These are phyloP conservation scores for Scheffersomyces parashehatae DNA, from an alignment of 1,139 yeast species.

Conservation along the genomic window DNA sequence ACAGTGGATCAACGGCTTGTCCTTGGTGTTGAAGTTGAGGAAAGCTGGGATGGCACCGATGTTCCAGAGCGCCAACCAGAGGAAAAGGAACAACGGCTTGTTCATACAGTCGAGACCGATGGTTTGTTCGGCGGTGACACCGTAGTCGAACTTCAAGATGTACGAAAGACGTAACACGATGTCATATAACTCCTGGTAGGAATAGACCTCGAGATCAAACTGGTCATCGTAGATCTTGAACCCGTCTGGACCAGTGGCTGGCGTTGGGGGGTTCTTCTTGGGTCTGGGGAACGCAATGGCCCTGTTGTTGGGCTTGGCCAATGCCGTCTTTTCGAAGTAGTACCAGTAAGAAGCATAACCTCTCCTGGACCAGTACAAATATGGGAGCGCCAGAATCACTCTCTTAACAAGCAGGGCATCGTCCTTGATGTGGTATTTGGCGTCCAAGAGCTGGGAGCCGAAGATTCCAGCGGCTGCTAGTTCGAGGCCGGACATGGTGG, in stretches of 20 bases:
- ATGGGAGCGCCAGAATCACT: constrained; percentile 44
- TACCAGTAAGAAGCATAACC: constrained; percentile 69
- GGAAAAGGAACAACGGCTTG: constrained; percentile 74
- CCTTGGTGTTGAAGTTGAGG: constrained; percentile 76
- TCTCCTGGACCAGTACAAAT: constrained; percentile 40
- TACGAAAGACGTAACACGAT: constrained; percentile 65
- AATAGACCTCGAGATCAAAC: constrained; percentile 61
- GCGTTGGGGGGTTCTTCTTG: constrained; percentile 30
- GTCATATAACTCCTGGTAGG: constrained; percentile 69
- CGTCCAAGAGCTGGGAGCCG: constrained; percentile 50
- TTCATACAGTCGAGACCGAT: constrained; percentile 80
- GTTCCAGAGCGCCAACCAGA: constrained; percentile 90
- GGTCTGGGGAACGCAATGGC: constrained; percentile 72
- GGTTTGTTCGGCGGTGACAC: constrained; percentile 65
- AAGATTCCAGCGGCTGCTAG: constrained; percentile 46
- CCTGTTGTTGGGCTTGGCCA: constrained; percentile 47
- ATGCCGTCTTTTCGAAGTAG: constrained; percentile 54
- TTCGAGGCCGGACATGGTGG: constrained; percentile 37
- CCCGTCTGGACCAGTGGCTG: constrained; percentile 31
- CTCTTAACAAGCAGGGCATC: constrained; percentile 52
- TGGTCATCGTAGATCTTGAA: constrained; percentile 48
- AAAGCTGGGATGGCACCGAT: constrained; percentile 90
- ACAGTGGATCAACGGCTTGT: constrained; percentile 78
- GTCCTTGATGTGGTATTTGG: constrained; percentile 53
- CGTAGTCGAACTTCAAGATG: constrained; percentile 62